Conservation (phyloP, 176 grass and related monocot genomes). For the Zoysia pacifica region DNA sequence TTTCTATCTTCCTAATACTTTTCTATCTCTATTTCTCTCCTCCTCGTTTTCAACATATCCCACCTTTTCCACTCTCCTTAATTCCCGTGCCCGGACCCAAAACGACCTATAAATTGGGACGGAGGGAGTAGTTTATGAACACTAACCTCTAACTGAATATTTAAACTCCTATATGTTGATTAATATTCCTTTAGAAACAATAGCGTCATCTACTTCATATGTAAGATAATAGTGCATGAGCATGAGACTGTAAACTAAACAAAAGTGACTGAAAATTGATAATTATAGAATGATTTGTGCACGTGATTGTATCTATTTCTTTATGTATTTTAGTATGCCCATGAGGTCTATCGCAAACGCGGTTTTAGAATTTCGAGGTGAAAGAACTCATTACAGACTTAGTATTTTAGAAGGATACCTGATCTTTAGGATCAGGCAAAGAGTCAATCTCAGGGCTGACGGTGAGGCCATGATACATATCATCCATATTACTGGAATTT, state of each 20-base stretch:
- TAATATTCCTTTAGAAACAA: constrained; percentile 7
- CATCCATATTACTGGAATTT: constrained; percentile 48
- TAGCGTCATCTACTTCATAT: background rate
- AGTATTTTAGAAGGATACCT: constrained; percentile 53
- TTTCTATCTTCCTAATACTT: too few relatives aligned
- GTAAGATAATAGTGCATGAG: background rate
- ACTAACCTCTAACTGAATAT: constrained; percentile 13
- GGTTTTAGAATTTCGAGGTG: constrained; percentile 5
- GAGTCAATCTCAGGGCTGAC: constrained; percentile 71
- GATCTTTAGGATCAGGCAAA: constrained; percentile 92
- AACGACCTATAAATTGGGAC: too few relatives aligned
- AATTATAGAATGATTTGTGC: background rate
- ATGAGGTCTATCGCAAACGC: background rate
- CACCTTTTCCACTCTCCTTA: too few relatives aligned
- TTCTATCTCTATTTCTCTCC: too few relatives aligned
- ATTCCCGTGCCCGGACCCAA: too few relatives aligned
- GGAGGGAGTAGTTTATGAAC: too few relatives aligned
- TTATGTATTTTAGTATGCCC: background rate
- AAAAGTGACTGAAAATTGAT: background rate
- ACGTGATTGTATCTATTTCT: background rate
- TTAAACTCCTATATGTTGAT: background rate
- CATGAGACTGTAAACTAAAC: background rate
- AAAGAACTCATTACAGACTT: constrained; percentile 12
- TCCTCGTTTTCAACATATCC: too few relatives aligned
- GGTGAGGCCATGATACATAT: constrained; percentile 59